Base-by-base conservation (phyloP, 176 grass and related monocot genomes). In the Oryza meridionalis region DNA sequence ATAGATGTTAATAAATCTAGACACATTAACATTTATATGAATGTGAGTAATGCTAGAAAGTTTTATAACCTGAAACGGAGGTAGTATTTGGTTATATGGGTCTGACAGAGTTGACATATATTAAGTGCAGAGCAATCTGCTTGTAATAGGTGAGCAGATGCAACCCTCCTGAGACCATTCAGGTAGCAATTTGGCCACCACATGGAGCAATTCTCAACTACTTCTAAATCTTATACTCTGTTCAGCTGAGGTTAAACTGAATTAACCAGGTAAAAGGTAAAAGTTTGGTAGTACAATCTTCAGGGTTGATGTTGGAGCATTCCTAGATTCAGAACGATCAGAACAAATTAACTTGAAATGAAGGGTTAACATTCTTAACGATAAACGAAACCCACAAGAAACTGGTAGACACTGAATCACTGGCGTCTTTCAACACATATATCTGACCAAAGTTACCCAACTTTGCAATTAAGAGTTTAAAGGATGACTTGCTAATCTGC, bases 141-240 rank as follows among this genome's bases (percentile, higher is more conserved):
- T n/a, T 70, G 84, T 70, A 59, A 49, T 32, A 83, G 75, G 75
- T 70, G 80, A 70, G 70, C 80, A 75, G 84, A 67, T 80, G 40
- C 50, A 87, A 87, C 81, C 84, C 19, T 83, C 80, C 50, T 8
- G 11, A 32, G 80, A 76, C 50, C 62, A 70, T 55, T 13, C 42
- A 31, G 53, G 26, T 32, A 75, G 72, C 70, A n/a, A 50, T 86
- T 87, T 87, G 88, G 84, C 76, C 80, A 90, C 88, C 80, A 63
- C 42, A 62, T 69, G 3, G 42, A 62, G n/a, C 80, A 79, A 46
- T 47, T 47, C 37, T 64, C 88, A 84, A 44, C 80, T 35, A 69
- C 73, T 35, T 35, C 33, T 33, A 65, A 26, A 27, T 59, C 62
- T 55, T 6, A 42, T 42, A 70, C 32, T 49, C 76, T 27, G 19